Percentiles rank a stretch among this genome's conserved stretches.
phyloP scores from a whole-genome alignment of 148 eudicot genomes.

The Heliosperma pusillum region DNA sequence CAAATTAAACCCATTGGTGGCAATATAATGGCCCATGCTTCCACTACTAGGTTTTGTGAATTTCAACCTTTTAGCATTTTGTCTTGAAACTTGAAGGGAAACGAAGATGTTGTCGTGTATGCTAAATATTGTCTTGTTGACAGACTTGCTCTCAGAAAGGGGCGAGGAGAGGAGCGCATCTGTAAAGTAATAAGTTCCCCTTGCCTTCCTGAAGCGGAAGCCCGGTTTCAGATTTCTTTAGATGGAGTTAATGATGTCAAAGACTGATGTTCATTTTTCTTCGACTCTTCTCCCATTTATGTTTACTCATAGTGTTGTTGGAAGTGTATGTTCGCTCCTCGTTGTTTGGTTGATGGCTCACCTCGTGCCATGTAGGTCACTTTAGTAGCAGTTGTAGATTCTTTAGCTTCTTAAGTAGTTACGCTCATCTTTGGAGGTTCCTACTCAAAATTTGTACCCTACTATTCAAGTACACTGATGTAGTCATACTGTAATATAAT shows the following conservation, averaged over 20 bases:
- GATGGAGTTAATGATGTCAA: conserved; percentile 88
- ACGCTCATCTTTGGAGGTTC: not conserved
- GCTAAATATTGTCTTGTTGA: not conserved
- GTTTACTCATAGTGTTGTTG: not conserved
- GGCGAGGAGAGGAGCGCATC: conserved; percentile 89
- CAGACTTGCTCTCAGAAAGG: conserved; percentile 90
- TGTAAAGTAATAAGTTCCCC: conserved; percentile 98
- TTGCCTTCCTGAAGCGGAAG: conserved; percentile 95
- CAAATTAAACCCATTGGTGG: conserved; percentile 96
- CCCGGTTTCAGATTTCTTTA: conserved; percentile 73
- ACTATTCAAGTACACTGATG: not conserved
- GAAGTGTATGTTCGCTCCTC: not conserved
- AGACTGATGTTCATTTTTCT: conserved; percentile 40
- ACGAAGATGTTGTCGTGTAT: not conserved
- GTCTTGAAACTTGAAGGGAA: not conserved
- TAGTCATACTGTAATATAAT: not conserved
- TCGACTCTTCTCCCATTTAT: not conserved
- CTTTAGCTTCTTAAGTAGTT: conserved; percentile 13
- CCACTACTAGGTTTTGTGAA: conserved; percentile 75
- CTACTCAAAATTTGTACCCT: conserved; percentile 1
- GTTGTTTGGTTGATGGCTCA: conserved; percentile 8
- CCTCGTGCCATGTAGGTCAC: conserved; percentile 16
- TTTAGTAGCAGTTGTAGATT: conserved; percentile 18
- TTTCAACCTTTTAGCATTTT: not conserved
- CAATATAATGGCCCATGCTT: conserved; percentile 97